Percentiles rank a stretch among this genome's conserved stretches.
Evolutionary conservation across 768 basidiomycete species (phyloP).

Genomic region (Pluteus cervinus): DNA sequence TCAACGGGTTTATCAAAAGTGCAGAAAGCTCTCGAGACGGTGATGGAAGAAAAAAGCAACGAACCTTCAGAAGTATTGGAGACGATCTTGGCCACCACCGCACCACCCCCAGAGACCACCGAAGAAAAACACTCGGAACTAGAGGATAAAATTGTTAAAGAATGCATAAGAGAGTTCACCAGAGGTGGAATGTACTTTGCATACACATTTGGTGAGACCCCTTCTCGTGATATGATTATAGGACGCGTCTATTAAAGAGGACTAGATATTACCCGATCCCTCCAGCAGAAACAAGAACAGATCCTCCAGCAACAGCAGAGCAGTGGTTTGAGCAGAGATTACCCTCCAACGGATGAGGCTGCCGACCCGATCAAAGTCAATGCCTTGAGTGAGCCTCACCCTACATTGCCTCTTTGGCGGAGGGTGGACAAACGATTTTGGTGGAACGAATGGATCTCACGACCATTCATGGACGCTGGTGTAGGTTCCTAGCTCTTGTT

Average conservation of each 20-base stretch:
- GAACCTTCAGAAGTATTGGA: slow-evolving; percentile 50
- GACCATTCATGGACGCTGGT: slow-evolving; percentile 83
- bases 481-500: slow-evolving; percentile 34
- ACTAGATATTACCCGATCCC: slow-evolving; percentile 74
- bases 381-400: slow-evolving; percentile 62
- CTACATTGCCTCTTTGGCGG: slow-evolving; percentile 84
- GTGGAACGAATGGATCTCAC: slow-evolving; percentile 92
- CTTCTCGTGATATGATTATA: background rate
- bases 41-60: slow-evolving; percentile 39
- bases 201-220: slow-evolving; percentile 67
- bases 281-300: slow-evolving; percentile 75
- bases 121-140: slow-evolving; percentile 73
- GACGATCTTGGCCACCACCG: slow-evolving; percentile 52
- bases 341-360: slow-evolving; percentile 1
- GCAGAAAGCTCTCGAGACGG: slow-evolving; percentile 31
- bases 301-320: slow-evolving; percentile 48
- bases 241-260: slow-evolving; percentile 1
- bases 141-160: slow-evolving; percentile 77
- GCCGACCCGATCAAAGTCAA: slow-evolving; percentile 32
- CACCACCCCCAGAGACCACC: slow-evolving; percentile 51
- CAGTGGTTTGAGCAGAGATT: no score
- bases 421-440: slow-evolving; percentile 87
- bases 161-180: slow-evolving; percentile 69
- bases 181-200: slow-evolving; percentile 91
- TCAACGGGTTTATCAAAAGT: slow-evolving; percentile 23